A percentile compares a stretch with the other conserved stretches of the same genome.
Evolutionary conservation across 1,284 basidiomycete species (phyloP).

Genomic region (Ceratobasidium sp.): DNA sequence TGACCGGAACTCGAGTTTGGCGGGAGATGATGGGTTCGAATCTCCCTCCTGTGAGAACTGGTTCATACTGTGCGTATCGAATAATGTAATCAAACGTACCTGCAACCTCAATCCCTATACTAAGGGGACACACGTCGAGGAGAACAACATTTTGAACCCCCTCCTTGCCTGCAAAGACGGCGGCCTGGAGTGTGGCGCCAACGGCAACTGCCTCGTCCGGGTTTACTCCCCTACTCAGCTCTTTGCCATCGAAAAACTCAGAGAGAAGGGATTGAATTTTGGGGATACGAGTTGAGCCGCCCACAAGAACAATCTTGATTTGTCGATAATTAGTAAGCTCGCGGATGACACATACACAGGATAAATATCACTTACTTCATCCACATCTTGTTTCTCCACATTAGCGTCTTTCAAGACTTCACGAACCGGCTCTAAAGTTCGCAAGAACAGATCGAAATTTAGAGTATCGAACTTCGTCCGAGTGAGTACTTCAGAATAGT

Average conservation of each 20-base stretch:
- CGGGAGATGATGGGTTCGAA: constrained; percentile 72
- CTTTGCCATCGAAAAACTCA: constrained; percentile 67
- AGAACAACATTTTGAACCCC: constrained; percentile 64
- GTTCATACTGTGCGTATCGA: constrained; percentile 53
- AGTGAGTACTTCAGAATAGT: constrained; percentile 70
- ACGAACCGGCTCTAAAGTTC: constrained; percentile 74
- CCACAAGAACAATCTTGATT: constrained; percentile 70
- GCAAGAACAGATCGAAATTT: constrained; percentile 73
- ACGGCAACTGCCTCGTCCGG: constrained; percentile 99
- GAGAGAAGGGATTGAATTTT: constrained; percentile 71
- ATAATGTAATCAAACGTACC: neutral
- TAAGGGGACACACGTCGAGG: constrained; percentile 64
- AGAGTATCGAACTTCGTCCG: constrained; percentile 74
- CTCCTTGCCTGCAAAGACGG: constrained; percentile 65
- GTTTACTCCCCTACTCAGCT: constrained; percentile 81
- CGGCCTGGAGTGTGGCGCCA: constrained; percentile 98
- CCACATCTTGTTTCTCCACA: constrained; percentile 72
- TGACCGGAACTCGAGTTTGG: constrained; percentile 74
- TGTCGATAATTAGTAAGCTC: constrained; percentile 57
- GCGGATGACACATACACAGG: constrained; percentile 55
- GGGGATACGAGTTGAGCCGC: constrained; percentile 73
- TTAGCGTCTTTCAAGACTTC: constrained; percentile 73
- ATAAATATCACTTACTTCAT: constrained; percentile 60
- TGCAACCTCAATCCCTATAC: constrained; percentile 54
- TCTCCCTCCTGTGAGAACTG: constrained; percentile 75